Evolutionary conservation across 1,284 basidiomycete genomes (phyloP), one percentile per base, ranked within the genome.

Genomic region (Ceratobasidium theobromae): DNA sequence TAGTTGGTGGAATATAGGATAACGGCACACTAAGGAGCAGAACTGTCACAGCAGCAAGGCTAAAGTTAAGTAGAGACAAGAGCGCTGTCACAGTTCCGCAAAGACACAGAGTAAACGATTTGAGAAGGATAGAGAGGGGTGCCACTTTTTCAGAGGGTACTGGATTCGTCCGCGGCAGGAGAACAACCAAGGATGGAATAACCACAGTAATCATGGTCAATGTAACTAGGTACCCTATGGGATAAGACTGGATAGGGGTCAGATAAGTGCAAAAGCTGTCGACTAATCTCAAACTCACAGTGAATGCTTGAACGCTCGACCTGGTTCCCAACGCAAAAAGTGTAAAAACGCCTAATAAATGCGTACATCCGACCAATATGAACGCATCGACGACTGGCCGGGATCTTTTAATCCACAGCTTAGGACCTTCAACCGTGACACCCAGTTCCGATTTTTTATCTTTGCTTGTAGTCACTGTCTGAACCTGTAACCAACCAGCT

Each of bases 21-120:
- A 70, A 40, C 21, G 69, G 69, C 62, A 87, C 69, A 30, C 85
- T 86, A 12, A 89, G 80, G 9, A 83, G 71, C 38, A 86, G 74
- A 0, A 88, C 86, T 6, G 93, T 81, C 6, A 82, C 75, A 30
- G 87, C 85, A 0, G 93, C 88, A 18, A 95, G 85, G 3, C 91
- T 92, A 76, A 94, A 95, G 76, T 96, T 97, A 73, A 95, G 85
- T 68, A 95, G 87, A 3, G 91, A 88, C 18, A 86, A 86, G 51
- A 91, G 85, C 25, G 93, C 92, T 71, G 96, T 86, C 66, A 94
- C 80, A 4, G 91, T 87, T 14, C 93, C 92, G 51, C 89, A 83
- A 54, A 90, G 75, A 75, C 94, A 87, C 53, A 93, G 80, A 73
- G 86, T 86, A 70, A 91, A 76, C 1, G 89, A 79, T 71, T 89